A percentile compares a stretch with the other conserved stretches of the same genome.
Evolutionary conservation across 2,329 filamentous ascomycete species (phyloP).

Genomic region (Cercospora sesami): DNA sequence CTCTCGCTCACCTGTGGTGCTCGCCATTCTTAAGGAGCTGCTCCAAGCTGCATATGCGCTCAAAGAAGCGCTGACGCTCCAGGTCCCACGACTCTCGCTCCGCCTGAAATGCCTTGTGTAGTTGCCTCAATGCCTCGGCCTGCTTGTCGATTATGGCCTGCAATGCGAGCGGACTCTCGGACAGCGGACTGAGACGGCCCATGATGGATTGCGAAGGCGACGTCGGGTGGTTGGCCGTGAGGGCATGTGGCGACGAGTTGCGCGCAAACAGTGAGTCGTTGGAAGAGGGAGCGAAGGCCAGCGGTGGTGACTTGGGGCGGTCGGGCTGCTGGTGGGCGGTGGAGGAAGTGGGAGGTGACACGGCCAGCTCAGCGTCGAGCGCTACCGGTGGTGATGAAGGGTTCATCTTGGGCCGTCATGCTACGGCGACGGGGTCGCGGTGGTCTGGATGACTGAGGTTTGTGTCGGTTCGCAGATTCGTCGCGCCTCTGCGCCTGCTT

Average conservation of each 20-base stretch:
- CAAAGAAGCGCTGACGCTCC: constrained; percentile 37
- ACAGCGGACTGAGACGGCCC: constrained; percentile 26
- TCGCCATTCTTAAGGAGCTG: constrained; percentile 37
- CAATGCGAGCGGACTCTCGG: constrained; percentile 28
- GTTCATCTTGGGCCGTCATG: constrained; percentile 11
- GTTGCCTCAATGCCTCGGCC: constrained; percentile 34
- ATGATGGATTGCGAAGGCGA: constrained; percentile 27
- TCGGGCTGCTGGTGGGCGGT: constrained; percentile 12
- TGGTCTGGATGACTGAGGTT: neutral
- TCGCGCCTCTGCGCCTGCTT: neutral
- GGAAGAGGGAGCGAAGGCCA: constrained; percentile 39
- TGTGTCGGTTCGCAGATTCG: neutral
- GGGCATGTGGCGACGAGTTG: constrained; percentile 10
- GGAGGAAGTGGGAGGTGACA: constrained; percentile 4
- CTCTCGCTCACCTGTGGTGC: constrained; percentile 37
- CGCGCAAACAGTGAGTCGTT: constrained; percentile 40
- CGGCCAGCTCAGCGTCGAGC: constrained; percentile 2
- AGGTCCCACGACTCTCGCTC: constrained; percentile 40
- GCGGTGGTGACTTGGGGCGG: constrained; percentile 37
- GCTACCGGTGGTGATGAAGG: constrained; percentile 8
- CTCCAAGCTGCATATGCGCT: constrained; percentile 40
- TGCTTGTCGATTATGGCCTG: constrained; percentile 41
- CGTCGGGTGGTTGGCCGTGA: constrained; percentile 13
- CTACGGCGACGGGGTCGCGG: neutral
- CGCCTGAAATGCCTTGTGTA: constrained; percentile 40